Base-by-base conservation (phyloP, 331 rosid species). In the Prunus yedoensis region DNA sequence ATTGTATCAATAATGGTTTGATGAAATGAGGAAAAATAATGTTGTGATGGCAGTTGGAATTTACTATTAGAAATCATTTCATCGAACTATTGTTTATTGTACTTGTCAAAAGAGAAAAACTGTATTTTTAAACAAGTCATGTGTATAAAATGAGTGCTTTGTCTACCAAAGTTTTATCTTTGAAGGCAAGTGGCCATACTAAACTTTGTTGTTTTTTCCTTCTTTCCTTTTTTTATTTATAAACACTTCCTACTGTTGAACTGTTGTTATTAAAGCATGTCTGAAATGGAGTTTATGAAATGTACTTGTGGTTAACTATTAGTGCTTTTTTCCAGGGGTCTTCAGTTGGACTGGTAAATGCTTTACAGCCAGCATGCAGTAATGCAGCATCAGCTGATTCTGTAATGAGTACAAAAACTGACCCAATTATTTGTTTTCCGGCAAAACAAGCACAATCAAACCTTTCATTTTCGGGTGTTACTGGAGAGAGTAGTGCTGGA, bases 361-460 rank as follows among this genome's bases (percentile, higher is more conserved):
- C 76, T n/a, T 70, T 70, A 41, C 91, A 83, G 74, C 91, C 97
- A 64, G 92, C 88, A 16, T 84, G 82, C 83, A 90, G 94, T 91
- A 94, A 78, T 59, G 86, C 90, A 2, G 96, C 93, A 47, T 95
- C 97, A 53, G 96, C 89, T 10, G 99, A 95, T 81, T 95, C 99
- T 6, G 43, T 78, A 32, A 35, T 88, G 83, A 95, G 98, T 76
- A 56, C 87, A 1, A 92, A 91, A 87, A 92, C 99, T 4, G 99
- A 92, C 73, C 93, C 98, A 1, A 57, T 85, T 79, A 75, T 89
- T 65, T 85, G 90, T 80, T 82, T 81, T 46, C 58, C 82, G 28
- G 70, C 74, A 67, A 89, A 38, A 82, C 93, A 84, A 87, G 90
- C 83, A 11, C 96, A 84, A 54, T 83, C 97, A 21, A 92, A 77